Base-by-base conservation (phyloP, 441 rosid genomes). In the Euphorbia celastroides region DNA sequence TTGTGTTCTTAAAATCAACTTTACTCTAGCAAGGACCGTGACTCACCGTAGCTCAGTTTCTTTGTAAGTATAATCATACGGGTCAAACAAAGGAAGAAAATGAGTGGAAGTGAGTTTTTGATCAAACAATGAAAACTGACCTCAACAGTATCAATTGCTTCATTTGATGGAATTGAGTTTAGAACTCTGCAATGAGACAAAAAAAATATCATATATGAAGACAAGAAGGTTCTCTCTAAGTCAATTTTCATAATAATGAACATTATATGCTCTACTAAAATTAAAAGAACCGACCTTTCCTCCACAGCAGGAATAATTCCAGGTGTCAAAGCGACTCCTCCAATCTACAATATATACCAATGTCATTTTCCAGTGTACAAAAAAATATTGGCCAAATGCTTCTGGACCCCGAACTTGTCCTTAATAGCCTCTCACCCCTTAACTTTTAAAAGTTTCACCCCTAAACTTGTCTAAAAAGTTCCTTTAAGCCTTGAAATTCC, bases 321-420 rank as follows among this genome's bases (percentile, higher is more conserved):
- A 69, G 77, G 77, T 17, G 93, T 90, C 79, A 82, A 88, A 75
- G 93, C 99, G 73, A 87, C 96, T 75, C 97, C 98, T 74, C 99
- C 98, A 62, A 95, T 76, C 98, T 92, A 75, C 75, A 66, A 72
- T 75, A 79, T 57, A 56, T 72, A 68, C 68, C 44, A 14, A 60
- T 19, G 68, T 73, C 66, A 75, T 67, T 56, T 68, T 60, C 50
- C 70, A 55, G 56, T 64, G 42, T 62, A 62, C 23, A 52, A 5
- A 42, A 51, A 30, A 65, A 19, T n/a, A n/a, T n/a, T n/a, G n/a
- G n/a, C n/a, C n/a, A n/a, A n/a, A n/a, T n/a, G n/a, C n/a, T n/a
- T n/a, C n/a, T n/a, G n/a, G n/a, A n/a, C n/a, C n/a, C n/a, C n/a
- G n/a, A n/a, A n/a, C n/a, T n/a, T n/a, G n/a, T n/a, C n/a, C n/a